A percentile compares a stretch with the other conserved stretches of the same genome.
These are phyloP conservation scores for Alternaria arbusti DNA, from an alignment of 2,329 filamentous ascomycete genomes.

Conservation along the genomic window DNA sequence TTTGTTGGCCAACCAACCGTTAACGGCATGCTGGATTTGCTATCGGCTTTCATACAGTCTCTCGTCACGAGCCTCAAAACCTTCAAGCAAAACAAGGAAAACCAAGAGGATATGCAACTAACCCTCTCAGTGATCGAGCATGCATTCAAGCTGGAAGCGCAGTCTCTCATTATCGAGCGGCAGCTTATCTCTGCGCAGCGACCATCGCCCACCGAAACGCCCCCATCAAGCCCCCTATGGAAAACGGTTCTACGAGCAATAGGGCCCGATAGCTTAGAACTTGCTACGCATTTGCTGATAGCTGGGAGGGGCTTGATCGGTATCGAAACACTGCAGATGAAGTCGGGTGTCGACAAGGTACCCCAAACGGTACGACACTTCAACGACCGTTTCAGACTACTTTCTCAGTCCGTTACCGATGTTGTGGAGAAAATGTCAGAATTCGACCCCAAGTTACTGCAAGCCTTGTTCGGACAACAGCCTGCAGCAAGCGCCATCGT, in stretches of 20 bases:
- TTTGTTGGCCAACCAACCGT: slow-evolving; percentile 52
- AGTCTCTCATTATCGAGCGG: slow-evolving; percentile 72
- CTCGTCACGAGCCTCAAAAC: slow-evolving; percentile 44
- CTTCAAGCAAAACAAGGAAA: slow-evolving; percentile 30
- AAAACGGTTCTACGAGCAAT: slow-evolving; percentile 74
- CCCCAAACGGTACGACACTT: slow-evolving; percentile 71
- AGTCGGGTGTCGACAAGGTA: slow-evolving; percentile 45
- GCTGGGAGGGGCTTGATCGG: slow-evolving; percentile 74
- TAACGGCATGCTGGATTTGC: slow-evolving; percentile 68
- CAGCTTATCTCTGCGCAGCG: slow-evolving; percentile 67
- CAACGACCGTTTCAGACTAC: slow-evolving; percentile 72
- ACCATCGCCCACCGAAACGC: slow-evolving; percentile 68
- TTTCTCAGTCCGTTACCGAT: slow-evolving; percentile 69
- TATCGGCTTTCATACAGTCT: slow-evolving; percentile 62
- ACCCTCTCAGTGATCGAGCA: slow-evolving; percentile 70
- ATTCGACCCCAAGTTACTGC: slow-evolving; percentile 73
- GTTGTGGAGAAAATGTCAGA: slow-evolving; percentile 81
- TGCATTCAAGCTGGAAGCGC: slow-evolving; percentile 73
- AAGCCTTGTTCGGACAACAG: slow-evolving; percentile 70
- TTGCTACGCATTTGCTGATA: slow-evolving; percentile 77
- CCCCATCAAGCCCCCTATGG: slow-evolving; percentile 79
- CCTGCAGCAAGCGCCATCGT: slow-evolving; percentile 76
- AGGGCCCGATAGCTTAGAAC: slow-evolving; percentile 67
- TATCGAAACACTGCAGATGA: slow-evolving; percentile 71
- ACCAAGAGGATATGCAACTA: slow-evolving; percentile 50